Evolutionary conservation across 2,329 filamentous ascomycete species (phyloP), one percentile per base, ranked within the genome.

Genomic region (Exophiala spinifera): DNA sequence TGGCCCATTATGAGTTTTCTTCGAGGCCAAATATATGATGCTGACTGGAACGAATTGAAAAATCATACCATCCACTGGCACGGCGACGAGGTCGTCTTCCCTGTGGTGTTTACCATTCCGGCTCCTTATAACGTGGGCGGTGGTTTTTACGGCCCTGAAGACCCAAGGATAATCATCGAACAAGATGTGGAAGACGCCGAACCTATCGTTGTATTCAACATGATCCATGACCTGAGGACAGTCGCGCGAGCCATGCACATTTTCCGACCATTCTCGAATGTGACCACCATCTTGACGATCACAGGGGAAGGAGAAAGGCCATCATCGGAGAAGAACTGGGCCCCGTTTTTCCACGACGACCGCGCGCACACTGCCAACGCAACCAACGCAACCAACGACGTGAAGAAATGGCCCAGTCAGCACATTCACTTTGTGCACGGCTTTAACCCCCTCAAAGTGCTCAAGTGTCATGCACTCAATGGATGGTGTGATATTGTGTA

Each of bases 131-230:
- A 53, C 36, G 45, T 53, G 11, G 53, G 46, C 31, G 44, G 53
- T 14, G 25, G 46, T 3, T 61, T 60, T 15, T 59, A 57, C 39
- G 63, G 62, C 11, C 61, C 63, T 4, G 63, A 64, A 48, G 62
- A 65, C 42, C 61, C 63, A 3, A 47, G 62, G 15, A 53, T 65
- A 8, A 60, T 65, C 28, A 49, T 64, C 11, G 62, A 65, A 33
- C 59, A 60, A 17, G 59, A 51, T 3, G 53, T 61, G 3, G 55
- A 61, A 11, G 60, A 55, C 20, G 62, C 61, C 13, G 62, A 65
- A 48, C 63, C 62, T 7, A 52, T 65, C 11, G 58, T 64, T 8
- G 49, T 64, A 13, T 65, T 64, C 58, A 65, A 64, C 49, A 64
- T 65, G 62, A 43, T 61, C 25, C 43, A 15, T 14, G 36, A 51